Evolutionary conservation across 2,329 filamentous ascomycete genomes (phyloP).

Genomic region (Talaromyces verruculosus): DNA sequence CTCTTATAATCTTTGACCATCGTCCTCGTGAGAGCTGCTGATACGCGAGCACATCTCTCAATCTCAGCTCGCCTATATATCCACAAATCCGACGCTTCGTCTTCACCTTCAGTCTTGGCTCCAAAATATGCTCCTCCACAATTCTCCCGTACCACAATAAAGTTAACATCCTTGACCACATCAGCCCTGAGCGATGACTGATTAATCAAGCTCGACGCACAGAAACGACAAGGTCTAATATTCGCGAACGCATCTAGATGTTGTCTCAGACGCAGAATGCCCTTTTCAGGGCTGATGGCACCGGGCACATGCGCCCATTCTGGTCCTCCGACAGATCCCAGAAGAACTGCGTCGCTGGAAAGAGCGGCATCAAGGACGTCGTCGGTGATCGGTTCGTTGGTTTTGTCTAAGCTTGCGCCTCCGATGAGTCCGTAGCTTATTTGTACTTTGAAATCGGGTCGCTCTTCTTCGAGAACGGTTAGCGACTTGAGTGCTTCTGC

Average conservation of each 20-base stretch:
- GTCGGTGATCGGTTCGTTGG: conserved; percentile 69
- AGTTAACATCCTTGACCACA: conserved; percentile 49
- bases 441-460: conserved; percentile 5
- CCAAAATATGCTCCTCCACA: conserved; percentile 55
- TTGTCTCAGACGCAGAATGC: conserved; percentile 72
- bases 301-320: conserved; percentile 70
- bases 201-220: conserved; percentile 41
- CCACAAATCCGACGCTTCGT: conserved; percentile 52
- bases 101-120: conserved; percentile 46
- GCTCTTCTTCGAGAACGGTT: conserved; percentile 1
- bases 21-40: conserved; percentile 50
- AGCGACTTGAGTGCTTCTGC: conserved; percentile 13
- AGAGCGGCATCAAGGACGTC: conserved; percentile 73
- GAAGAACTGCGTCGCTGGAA: conserved; percentile 72
- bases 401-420: conserved; percentile 78
- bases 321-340: conserved; percentile 81
- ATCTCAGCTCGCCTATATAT: conserved; percentile 49
- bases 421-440: conserved; percentile 58
- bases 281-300: conserved; percentile 72
- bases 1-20: conserved; percentile 55
- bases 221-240: conserved; percentile 51
- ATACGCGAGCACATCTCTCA: conserved; percentile 50
- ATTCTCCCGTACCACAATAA: conserved; percentile 54
- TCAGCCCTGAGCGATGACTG: conserved; percentile 48
- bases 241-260: conserved; percentile 53